Evolutionary conservation across 2,329 filamentous ascomycete genomes (phyloP), one percentile per base, ranked within the genome.

Genomic region (Fragosphaeria purpurea): DNA sequence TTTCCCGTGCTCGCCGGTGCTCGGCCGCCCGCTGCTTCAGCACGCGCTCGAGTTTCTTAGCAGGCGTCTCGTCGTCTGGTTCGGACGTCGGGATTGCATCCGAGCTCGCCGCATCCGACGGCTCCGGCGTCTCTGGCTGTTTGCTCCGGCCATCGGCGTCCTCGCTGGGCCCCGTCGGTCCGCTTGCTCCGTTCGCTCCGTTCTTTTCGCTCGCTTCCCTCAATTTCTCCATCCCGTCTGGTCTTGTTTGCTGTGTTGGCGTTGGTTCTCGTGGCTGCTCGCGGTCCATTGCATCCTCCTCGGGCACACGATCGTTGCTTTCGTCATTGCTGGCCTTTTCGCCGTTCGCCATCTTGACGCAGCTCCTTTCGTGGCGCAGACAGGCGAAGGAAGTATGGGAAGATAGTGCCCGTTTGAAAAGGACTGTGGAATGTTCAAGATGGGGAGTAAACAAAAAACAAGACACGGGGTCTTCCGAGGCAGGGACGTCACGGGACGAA

Each of bases 1-100:
- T 32, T 1, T 42, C 35, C 42, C 30, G 37, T 4, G 37, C 38
- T 7, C 37, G 13, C 31, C 38, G 38, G 32, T n/a, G 7, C 39
- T 50, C 48, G 39, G 48, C 43, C 4, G 41, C 35, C 3, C 31
- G 47, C 40, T 48, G 33, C 41, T 48, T 50, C 31, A 55, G 33
- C 8, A 47, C 38, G 13, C 13, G 33, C 30, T 52, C 54, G 5
- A 56, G 48, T 44, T 50, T 50, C 39, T 53, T 48, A 7, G 54
- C 49, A 1, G 51, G 54, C 33, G 51, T 41, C 39, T 48, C 51
- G 41, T 53, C 49, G 9, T 44, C 43, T 12, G 22, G 4, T 6
- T 33, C n/a, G 32, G 43, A 13, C 4, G 41, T 50, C 22, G 47
- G 44, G 41, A 40, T 40, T 38, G 40, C 40, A 11, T 44, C 44